A percentile compares a stretch with the other conserved stretches of the same genome.
These are phyloP conservation scores for Pseudogymnoascus sp. DNA, from an alignment of 2,329 filamentous ascomycete genomes.

Conservation along the genomic window DNA sequence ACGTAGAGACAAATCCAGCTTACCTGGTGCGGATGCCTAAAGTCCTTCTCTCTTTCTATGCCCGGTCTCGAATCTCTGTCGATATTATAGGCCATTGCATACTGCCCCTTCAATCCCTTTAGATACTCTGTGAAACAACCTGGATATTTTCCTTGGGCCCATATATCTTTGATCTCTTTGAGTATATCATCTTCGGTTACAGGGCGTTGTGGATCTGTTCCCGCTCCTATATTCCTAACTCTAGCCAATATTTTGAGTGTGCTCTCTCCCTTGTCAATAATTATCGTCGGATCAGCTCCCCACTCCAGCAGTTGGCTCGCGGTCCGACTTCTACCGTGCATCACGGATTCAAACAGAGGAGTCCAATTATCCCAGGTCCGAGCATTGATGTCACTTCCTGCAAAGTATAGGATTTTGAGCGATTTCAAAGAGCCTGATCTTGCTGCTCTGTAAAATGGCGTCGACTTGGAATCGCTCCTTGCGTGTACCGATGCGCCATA, in stretches of 20 bases:
- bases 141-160: not conserved
- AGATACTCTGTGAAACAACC: conserved; percentile 3
- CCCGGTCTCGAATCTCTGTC: conserved; percentile 6
- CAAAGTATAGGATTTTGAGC: not conserved
- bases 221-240: conserved; percentile 1
- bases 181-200: not conserved
- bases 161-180: not conserved
- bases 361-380: conserved; percentile 10
- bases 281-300: conserved; percentile 10
- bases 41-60: conserved; percentile 9
- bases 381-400: not conserved
- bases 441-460: conserved; percentile 12
- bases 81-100: not conserved
- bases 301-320: conserved; percentile 8
- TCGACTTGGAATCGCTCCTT: conserved; percentile 1
- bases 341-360: conserved; percentile 9
- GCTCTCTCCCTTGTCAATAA: not conserved
- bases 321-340: not conserved
- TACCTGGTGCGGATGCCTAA: not conserved
- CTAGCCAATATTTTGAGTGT: not conserved
- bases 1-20: not conserved
- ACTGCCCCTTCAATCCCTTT: not conserved
- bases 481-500: conserved; percentile 8
- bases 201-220: not conserved
- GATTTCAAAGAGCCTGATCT: conserved; percentile 9